Conservation (phyloP, 768 basidiomycete genomes). For the Russula virescens region DNA sequence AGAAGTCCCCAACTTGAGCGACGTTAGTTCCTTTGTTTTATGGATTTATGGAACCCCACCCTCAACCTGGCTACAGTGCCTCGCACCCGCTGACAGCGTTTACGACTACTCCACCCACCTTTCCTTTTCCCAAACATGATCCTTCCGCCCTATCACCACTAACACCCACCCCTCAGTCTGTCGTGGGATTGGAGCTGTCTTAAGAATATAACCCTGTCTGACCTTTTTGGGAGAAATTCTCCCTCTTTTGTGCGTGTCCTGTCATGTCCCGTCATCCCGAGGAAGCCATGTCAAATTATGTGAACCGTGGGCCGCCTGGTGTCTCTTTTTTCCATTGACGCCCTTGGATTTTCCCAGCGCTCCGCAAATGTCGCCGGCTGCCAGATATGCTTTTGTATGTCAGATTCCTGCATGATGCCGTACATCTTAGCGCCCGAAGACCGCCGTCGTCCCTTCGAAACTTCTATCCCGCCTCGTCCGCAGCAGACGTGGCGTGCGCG, state of each 20-base stretch:
- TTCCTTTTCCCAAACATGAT: background rate
- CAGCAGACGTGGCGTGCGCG: background rate
- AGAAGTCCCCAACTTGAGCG: too few species aligned
- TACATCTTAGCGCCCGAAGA: background rate
- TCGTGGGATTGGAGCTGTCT: too few species aligned
- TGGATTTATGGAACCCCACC: background rate
- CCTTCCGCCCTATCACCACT: background rate
- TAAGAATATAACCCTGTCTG: too few species aligned
- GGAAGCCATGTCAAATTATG: too few species aligned
- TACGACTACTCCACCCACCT: too few species aligned
- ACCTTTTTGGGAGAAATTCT: too few species aligned
- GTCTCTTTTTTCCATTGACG: background rate
- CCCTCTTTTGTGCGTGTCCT: too few species aligned
- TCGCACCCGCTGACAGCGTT: background rate
- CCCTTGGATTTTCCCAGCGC: conserved; percentile 2
- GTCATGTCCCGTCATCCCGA: too few species aligned
- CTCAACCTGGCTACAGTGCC: background rate
- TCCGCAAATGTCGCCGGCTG: conserved; percentile 2
- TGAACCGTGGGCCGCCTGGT: too few species aligned
- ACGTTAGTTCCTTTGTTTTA: too few species aligned
- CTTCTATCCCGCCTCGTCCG: background rate
- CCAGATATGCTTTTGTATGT: conserved; percentile 5
- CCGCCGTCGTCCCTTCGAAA: background rate
- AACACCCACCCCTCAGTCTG: too few species aligned
- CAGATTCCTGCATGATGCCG: conserved; percentile 8